A percentile compares a stretch with the other conserved stretches of the same genome.
Conservation (phyloP, 495 filamentous ascomycete genomes). For the Lasiosphaeris hirsuta region DNA sequence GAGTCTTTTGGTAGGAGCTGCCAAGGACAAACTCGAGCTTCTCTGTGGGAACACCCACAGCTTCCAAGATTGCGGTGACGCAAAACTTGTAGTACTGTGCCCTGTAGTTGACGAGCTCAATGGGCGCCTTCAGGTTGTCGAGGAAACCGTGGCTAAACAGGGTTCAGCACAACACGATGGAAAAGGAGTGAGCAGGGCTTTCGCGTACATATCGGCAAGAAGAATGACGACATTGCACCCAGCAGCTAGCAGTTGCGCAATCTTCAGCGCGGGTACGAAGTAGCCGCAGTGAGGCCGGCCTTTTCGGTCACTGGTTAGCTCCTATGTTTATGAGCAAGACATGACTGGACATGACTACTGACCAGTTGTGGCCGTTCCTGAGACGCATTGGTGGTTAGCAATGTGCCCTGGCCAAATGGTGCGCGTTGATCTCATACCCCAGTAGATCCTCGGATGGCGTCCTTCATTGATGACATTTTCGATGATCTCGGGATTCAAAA, state of each 20-base stretch:
- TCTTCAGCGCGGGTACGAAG: constrained; percentile 80
- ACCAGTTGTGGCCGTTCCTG: constrained; percentile 76
- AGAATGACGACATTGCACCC: constrained; percentile 80
- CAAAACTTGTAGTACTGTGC: constrained; percentile 67
- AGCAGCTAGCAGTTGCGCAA: constrained; percentile 81
- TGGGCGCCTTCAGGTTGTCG: constrained; percentile 78
- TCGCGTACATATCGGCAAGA: constrained; percentile 62
- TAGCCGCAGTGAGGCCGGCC: constrained; percentile 53
- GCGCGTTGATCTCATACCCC: constrained; percentile 52
- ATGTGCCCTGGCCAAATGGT: background rate
- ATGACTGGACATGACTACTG: constrained; percentile 59
- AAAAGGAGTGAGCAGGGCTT: background rate
- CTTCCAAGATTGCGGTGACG: constrained; percentile 62
- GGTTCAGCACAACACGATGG: background rate
- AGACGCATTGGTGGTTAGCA: constrained; percentile 1
- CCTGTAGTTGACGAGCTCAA: constrained; percentile 80
- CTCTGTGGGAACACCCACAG: constrained; percentile 71
- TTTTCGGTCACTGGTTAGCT: background rate
- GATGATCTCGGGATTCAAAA: constrained; percentile 83
- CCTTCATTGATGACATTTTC: constrained; percentile 69
- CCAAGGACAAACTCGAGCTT: constrained; percentile 83
- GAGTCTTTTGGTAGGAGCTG: constrained; percentile 71
- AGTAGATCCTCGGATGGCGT: constrained; percentile 75
- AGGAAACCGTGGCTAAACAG: constrained; percentile 60
- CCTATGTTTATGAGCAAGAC: background rate